Conservation (phyloP, 208 protist species). For the Naegleria lovaniensis region DNA sequence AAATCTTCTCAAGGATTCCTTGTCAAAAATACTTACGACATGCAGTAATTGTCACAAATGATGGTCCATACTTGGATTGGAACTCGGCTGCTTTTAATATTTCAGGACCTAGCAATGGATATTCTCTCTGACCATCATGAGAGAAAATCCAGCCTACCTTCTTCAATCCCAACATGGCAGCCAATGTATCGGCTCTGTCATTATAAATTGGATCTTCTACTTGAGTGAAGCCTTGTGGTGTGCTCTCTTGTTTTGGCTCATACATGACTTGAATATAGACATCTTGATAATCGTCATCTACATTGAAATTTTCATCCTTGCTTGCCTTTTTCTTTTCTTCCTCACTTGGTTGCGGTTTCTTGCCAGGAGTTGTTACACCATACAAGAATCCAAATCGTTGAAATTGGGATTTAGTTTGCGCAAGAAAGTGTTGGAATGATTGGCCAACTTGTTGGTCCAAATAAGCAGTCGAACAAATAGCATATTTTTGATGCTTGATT, state of each 20-base stretch:
- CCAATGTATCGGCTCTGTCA: slow-evolving; percentile 4
- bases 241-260: slow-evolving; percentile 7
- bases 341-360: not conserved
- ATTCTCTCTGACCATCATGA: not conserved
- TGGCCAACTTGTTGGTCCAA: not conserved
- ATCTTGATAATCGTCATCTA: not conserved
- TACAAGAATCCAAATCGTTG: slow-evolving; percentile 5
- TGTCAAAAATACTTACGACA: not conserved
- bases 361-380: not conserved
- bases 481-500: slow-evolving; percentile 20
- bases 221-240: not conserved
- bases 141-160: slow-evolving; percentile 21
- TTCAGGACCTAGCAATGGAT: not conserved
- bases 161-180: not conserved
- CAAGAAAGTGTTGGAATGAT: not conserved
- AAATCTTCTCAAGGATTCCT: too few species aligned
- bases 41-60: slow-evolving; percentile 13
- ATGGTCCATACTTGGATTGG: not conserved
- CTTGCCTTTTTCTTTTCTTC: not conserved
- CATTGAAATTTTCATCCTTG: not conserved
- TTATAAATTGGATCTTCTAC: not conserved
- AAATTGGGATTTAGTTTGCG: not conserved
- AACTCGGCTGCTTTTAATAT: slow-evolving; percentile 13
- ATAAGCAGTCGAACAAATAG: not conserved
- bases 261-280: not conserved